Conservation (phyloP, 805 yeast genomes). For the Candida xyloterini region DNA sequence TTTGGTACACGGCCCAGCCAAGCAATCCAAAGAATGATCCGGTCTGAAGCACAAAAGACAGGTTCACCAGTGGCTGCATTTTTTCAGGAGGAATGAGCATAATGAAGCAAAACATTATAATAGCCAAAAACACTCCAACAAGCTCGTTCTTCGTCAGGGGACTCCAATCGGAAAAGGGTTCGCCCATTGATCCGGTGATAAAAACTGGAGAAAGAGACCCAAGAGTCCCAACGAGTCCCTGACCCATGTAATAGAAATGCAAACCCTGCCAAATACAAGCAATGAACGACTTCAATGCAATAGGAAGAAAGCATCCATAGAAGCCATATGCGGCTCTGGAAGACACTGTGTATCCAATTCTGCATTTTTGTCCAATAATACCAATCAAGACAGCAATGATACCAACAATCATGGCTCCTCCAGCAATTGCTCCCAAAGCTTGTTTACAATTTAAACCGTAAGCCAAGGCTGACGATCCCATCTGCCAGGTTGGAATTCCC, state of each 20-base stretch:
- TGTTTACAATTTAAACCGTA: constrained; percentile 31
- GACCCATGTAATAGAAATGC: constrained; percentile 47
- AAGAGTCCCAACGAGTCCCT: constrained; percentile 38
- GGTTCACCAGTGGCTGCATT: constrained; percentile 26
- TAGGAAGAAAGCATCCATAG: constrained; percentile 42
- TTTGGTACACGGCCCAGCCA: constrained; percentile 30
- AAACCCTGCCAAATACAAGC: constrained; percentile 46
- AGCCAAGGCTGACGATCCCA: constrained; percentile 20
- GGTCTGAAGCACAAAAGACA: constrained; percentile 26
- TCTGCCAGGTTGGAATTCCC: constrained; percentile 22
- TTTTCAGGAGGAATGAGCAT: constrained; percentile 35
- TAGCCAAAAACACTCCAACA: constrained; percentile 32
- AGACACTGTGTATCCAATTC: constrained; percentile 47
- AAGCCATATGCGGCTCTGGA: constrained; percentile 46
- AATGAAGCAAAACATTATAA: constrained; percentile 42
- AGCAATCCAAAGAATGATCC: constrained; percentile 26
- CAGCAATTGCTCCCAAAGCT: constrained; percentile 41
- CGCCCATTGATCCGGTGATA: constrained; percentile 26
- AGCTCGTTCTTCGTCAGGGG: constrained; percentile 40
- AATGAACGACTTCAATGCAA: constrained; percentile 41
- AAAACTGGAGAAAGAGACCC: constrained; percentile 38
- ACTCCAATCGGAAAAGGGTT: constrained; percentile 25
- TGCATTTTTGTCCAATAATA: constrained; percentile 50
- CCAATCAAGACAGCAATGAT: constrained; percentile 45
- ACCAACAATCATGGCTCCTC: constrained; percentile 46